Evolutionary conservation across 306 rosid genomes (phyloP), one percentile per base, ranked within the genome.

Genomic region (Biancaea sappan): DNA sequence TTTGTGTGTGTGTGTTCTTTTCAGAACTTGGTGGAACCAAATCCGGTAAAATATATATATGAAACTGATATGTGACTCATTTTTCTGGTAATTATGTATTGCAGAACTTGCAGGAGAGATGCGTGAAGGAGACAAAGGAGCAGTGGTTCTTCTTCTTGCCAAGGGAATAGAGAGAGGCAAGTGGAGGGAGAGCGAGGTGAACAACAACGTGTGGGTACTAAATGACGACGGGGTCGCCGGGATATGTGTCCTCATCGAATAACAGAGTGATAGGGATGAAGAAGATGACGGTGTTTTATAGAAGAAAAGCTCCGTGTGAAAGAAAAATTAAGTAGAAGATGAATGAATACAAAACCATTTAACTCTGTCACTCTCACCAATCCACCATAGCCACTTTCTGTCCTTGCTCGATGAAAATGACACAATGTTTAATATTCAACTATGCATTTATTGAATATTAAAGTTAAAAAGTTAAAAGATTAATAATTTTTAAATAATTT

Each of bases 141-240:
- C 97, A 92, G 59, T 92, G 96, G 97, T 92, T 92, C 66, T 92
- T 86, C 90, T 92, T 89, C 37, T 78, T 86, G 9, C 85, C 80
- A 0, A 88, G 88, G 13, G 96, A 89, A 65, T 89, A 84, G 68
- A 80, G 91, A 34, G 97, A 92, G 76, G 83, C 86, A 6, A 84
- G 80, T 16, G 97, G 97, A 51, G 90, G 91, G 4, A 85, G 93
- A n/a, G 93, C 92, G 9, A 89, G 48, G 74, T 75, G 96, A 59
- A 87, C 88, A 48, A 89, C 97, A 0, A 81, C 77, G 8, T 50
- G 79, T 47, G 97, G 97, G 26, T 89, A 89, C 50, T 92, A 96
- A 96, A 92, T 89, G 40, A 91, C 97, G 28, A 92, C 96, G 0
- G 96, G 96, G 9, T 88, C 97, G 5, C 96, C 93, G 0, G 84